phyloP scores from a whole-genome alignment of 139 green algal genomes.

The Chlamydomonas applanata region DNA sequence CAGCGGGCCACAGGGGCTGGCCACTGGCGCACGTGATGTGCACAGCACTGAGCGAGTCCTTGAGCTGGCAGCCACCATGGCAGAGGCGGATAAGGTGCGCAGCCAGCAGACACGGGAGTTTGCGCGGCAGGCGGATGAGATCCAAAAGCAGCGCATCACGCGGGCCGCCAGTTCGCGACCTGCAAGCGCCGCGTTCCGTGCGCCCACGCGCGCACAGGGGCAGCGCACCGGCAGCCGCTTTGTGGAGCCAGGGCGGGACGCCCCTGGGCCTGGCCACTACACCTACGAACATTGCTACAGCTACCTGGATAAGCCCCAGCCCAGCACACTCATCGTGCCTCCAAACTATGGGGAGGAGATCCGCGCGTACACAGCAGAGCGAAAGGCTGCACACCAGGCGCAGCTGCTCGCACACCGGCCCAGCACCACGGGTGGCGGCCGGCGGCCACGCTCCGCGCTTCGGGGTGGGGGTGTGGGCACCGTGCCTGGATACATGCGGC shows the following conservation, averaged over 20 bases:
- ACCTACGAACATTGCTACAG: background rate
- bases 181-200: background rate
- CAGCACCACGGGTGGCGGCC: background rate
- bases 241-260: background rate
- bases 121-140: background rate
- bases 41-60: slow-evolving; percentile 4
- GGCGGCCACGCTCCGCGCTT: background rate
- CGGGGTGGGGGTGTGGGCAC: no score
- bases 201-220: background rate
- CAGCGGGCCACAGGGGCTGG: background rate
- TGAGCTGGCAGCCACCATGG: slow-evolving; percentile 1
- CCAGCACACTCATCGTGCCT: background rate
- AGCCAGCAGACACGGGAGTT: slow-evolving; percentile 1
- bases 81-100: slow-evolving; percentile 1
- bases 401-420: background rate
- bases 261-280: background rate
- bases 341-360: background rate
- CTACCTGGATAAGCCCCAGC: background rate
- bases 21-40: background rate
- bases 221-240: background rate
- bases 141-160: background rate
- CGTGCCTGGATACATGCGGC: no score
- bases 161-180: background rate
- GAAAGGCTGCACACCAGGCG: background rate
- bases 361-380: background rate